Conservation (phyloP, 2,329 filamentous ascomycete species). For the Penicillium sp. region DNA sequence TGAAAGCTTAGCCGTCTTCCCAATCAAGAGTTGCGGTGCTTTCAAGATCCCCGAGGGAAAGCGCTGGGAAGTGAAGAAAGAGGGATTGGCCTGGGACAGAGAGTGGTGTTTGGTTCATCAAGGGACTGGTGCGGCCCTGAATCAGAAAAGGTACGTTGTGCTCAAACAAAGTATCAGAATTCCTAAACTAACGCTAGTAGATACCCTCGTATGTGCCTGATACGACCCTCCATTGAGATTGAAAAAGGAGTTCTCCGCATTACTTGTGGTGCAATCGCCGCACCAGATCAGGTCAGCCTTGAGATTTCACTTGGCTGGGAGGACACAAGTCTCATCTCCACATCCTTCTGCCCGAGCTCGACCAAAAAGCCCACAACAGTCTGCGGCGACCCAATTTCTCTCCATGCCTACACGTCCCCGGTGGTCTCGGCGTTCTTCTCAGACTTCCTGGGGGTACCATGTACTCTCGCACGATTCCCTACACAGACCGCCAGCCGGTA, state of each 20-base stretch:
- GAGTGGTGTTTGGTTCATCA: constrained; percentile 94
- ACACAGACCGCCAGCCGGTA: constrained; percentile 65
- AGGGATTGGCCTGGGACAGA: constrained; percentile 89
- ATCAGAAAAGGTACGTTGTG: constrained; percentile 72
- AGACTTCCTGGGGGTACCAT: constrained; percentile 70
- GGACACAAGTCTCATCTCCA: constrained; percentile 57
- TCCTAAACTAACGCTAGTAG: neutral
- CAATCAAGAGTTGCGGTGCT: constrained; percentile 90
- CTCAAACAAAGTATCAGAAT: neutral
- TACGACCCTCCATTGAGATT: constrained; percentile 74
- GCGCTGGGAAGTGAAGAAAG: constrained; percentile 72
- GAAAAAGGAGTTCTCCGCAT: constrained; percentile 64
- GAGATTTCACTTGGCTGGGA: constrained; percentile 38
- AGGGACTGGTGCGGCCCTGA: constrained; percentile 79
- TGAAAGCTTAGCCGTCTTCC: constrained; percentile 73
- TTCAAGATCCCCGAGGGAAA: constrained; percentile 64
- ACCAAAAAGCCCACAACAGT: constrained; percentile 61
- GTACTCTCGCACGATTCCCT: constrained; percentile 80
- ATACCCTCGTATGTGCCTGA: constrained; percentile 74
- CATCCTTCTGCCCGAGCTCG: constrained; percentile 53
- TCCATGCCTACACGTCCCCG: constrained; percentile 66
- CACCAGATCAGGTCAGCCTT: constrained; percentile 27
- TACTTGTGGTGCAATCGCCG: constrained; percentile 37
- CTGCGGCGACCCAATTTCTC: constrained; percentile 74
- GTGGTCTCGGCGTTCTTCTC: constrained; percentile 76